Base-by-base conservation (phyloP, 352 stramenopile species). In the Phytopythium ostracodes region DNA sequence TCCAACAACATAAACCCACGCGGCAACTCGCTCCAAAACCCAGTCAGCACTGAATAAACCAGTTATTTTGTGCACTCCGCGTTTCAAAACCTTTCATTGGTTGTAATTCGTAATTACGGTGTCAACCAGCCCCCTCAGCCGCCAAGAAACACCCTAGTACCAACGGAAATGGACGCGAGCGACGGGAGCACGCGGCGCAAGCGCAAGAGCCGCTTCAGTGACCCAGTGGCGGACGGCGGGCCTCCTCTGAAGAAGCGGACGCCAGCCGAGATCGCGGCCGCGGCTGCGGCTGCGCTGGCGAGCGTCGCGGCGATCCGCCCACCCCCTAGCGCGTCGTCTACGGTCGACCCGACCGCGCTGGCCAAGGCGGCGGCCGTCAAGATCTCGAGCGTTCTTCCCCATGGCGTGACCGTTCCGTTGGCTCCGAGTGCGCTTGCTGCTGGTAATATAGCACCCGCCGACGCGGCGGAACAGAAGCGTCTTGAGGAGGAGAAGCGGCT, bases 161-260 rank as follows among this genome's bases (percentile, higher is more conserved):
- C 29, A 33, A 33, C 29, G 7, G 60, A 36, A 29, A 76, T 72
- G 63, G 52, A 73, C 59, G 65, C 59, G 14, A 64, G 70, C 43
- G 64, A 70, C 31, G 73, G 78, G 43, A 56, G 58, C 61, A 50
- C 65, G 62, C 70, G 71, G 29, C 84, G 84, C 54, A 95, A 93
- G 76, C 84, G 84, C 64, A 89, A 89, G 76, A 91, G 82, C 72
- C 79, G 86, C 43, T 95, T 95, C 66, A 93, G 84, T 69, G 86
- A 95, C 56, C 72, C 73, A 8, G 71, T 75, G 38, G 62, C 56
- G 31, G 49, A 63, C 20, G n/a, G 12, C 66, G 27, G 15, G 64
- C 36, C 42, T 12, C 72, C 60, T 53, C 50, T 57, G 59, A 33
- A 58, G 44, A 75, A 73, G 35, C 33, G 56, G 24, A 25, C 51